Evolutionary conservation across 148 eudicot species (phyloP), one percentile per base, ranked within the genome.

Genomic region (Silene uniflora): DNA sequence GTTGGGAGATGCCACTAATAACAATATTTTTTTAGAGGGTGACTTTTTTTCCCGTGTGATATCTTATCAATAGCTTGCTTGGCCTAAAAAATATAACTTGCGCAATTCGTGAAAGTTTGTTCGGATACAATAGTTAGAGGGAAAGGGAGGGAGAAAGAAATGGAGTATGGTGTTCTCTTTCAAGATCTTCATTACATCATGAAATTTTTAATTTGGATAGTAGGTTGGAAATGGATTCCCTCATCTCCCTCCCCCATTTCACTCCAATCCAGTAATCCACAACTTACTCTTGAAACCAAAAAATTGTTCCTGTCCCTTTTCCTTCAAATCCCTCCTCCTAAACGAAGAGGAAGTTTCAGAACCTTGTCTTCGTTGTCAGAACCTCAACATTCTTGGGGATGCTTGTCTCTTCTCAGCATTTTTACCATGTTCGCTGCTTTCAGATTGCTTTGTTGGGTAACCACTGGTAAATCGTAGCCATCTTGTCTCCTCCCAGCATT

Each of bases 401-500:
- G 25, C 54, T 68, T 11, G 23, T 68, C 71, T 68, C 25, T 23
- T 68, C 71, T 42, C 7, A 68, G 23, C 55, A 42, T 35, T 65
- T 44, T 42, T 10, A 39, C 54, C 42, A 52, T 44, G 46, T 35
- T 2, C 23, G 1, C 49, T 67, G 49, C 22, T 67, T 67, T 67
- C 24, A 19, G 52, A 47, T 19, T 49, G 55, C 14, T 49, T 49
- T 49, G 55, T 49, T 10, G 55, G 12, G 14, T 49, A 49, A 49
- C 14, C 14, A 10, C 55, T 9, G 56, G 17, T 52, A 52, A 52
- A 52, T 52, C 56, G 14, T 16, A 52, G 56, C 56, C 56, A 52
- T 16, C 54, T 68, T 11, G 71, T 68, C 71, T 68, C 16, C 24
- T 68, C 71, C n/a, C 7, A 68, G 23, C 71, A 42, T 35, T 65